Evolutionary conservation across 176 grass and related monocot species (phyloP).

Genomic region (Leersia perrieri): DNA sequence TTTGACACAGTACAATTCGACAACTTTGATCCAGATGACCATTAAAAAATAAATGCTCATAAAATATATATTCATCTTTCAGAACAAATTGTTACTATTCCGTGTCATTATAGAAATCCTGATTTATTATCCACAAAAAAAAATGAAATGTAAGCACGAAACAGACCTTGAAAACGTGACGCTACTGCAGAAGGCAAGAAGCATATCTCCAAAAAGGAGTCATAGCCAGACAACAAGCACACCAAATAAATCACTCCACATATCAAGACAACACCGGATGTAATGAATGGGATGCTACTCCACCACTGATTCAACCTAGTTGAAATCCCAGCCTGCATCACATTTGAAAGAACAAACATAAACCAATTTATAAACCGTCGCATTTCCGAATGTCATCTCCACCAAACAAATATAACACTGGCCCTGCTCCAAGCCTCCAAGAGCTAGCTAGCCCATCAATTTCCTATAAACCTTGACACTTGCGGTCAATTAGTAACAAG

Average conservation of each 20-base stretch:
- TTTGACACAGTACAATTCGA: not conserved
- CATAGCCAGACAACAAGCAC: constrained; percentile 91
- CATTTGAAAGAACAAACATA: not conserved
- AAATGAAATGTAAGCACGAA: not conserved
- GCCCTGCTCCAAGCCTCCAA: not conserved
- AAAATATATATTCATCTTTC: not conserved
- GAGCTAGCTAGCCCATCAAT: not conserved
- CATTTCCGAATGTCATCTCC: not conserved
- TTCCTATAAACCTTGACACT: not conserved
- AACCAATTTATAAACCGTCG: not conserved
- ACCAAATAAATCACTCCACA: constrained; percentile 72
- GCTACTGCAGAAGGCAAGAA: constrained; percentile 77
- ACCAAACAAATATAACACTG: not conserved
- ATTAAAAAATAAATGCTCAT: not conserved
- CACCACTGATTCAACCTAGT: constrained; percentile 91
- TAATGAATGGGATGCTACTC: constrained; percentile 83
- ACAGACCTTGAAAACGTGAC: constrained; percentile 87
- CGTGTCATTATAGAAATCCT: not conserved
- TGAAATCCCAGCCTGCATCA: constrained; percentile 64
- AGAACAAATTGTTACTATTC: not conserved
- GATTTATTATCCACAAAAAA: not conserved
- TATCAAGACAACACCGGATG: constrained; percentile 68
- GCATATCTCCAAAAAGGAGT: constrained; percentile 80
- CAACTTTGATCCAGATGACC: not conserved
- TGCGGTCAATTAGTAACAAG: not conserved